phyloP scores from a whole-genome alignment of 2,329 filamentous ascomycete genomes.

The Neonectria magnoliae region DNA sequence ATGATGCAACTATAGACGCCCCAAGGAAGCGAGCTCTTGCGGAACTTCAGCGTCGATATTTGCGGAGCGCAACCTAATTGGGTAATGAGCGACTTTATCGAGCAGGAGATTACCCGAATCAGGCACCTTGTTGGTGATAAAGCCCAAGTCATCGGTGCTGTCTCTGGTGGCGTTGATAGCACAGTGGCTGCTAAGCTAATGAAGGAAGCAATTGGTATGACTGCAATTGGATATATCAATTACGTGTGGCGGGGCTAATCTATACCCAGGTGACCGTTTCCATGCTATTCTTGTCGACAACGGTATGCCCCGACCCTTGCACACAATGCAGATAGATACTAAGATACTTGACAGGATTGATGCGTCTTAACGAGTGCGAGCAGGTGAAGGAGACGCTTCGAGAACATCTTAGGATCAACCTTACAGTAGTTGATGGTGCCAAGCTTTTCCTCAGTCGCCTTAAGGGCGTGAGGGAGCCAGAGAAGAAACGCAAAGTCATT shows the following conservation, averaged over 20 bases:
- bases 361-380: slow-evolving; percentile 86
- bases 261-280: slow-evolving; percentile 69
- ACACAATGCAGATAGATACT: not conserved
- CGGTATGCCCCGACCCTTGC: slow-evolving; percentile 53
- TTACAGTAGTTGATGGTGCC: slow-evolving; percentile 85
- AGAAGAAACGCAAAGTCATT: slow-evolving; percentile 92
- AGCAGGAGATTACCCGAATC: slow-evolving; percentile 84
- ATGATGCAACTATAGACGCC: slow-evolving; percentile 22
- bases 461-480: slow-evolving; percentile 79
- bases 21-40: slow-evolving; percentile 75
- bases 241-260: too few relatives aligned
- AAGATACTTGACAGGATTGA: slow-evolving; percentile 54
- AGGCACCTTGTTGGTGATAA: slow-evolving; percentile 81
- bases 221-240: too few relatives aligned
- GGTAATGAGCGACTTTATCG: slow-evolving; percentile 86
- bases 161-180: slow-evolving; percentile 40
- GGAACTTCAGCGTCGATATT: slow-evolving; percentile 86
- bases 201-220: slow-evolving; percentile 78
- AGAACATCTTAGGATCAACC: slow-evolving; percentile 85
- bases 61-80: slow-evolving; percentile 81
- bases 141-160: slow-evolving; percentile 66
- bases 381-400: slow-evolving; percentile 83
- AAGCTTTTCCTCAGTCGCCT: slow-evolving; percentile 82
- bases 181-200: slow-evolving; percentile 90
- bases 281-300: slow-evolving; percentile 88